Percentiles rank a stretch among this genome's conserved stretches.
Conservation (phyloP, 306 rosid species). For the Lithocarpus polystachyus region DNA sequence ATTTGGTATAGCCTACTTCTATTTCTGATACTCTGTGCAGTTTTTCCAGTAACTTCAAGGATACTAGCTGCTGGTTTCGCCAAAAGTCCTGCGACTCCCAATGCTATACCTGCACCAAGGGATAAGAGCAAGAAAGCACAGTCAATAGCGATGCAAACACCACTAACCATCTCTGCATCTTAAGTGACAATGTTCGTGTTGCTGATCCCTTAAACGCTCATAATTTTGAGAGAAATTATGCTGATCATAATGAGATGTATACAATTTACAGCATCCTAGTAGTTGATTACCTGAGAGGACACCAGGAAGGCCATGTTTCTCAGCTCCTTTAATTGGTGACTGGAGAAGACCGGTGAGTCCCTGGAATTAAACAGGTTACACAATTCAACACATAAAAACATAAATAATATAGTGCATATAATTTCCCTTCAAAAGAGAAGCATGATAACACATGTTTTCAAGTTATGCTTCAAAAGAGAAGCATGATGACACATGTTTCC, state of each 20-base stretch:
- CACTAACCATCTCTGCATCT: background rate
- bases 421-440: background rate
- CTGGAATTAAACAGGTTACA: slow-evolving; percentile 42
- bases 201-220: slow-evolving; percentile 5
- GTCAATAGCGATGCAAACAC: slow-evolving; percentile 9
- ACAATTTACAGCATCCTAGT: slow-evolving; percentile 15
- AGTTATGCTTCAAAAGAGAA: background rate
- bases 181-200: background rate
- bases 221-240: background rate
- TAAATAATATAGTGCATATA: background rate
- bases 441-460: background rate
- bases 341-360: slow-evolving; percentile 98
- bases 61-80: slow-evolving; percentile 98
- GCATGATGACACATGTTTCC: background rate
- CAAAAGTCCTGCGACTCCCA: slow-evolving; percentile 88
- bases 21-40: slow-evolving; percentile 90
- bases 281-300: slow-evolving; percentile 69
- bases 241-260: background rate
- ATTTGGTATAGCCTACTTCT: slow-evolving; percentile 72
- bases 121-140: slow-evolving; percentile 11
- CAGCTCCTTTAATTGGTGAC: slow-evolving; percentile 89
- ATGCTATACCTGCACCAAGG: slow-evolving; percentile 71
- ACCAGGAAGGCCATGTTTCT: slow-evolving; percentile 98
- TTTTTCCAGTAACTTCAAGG: slow-evolving; percentile 93
- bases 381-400: slow-evolving; percentile 3